These are phyloP conservation scores for Didymella pinodella DNA, from an alignment of 2,329 filamentous ascomycete species.

Conservation along the genomic window DNA sequence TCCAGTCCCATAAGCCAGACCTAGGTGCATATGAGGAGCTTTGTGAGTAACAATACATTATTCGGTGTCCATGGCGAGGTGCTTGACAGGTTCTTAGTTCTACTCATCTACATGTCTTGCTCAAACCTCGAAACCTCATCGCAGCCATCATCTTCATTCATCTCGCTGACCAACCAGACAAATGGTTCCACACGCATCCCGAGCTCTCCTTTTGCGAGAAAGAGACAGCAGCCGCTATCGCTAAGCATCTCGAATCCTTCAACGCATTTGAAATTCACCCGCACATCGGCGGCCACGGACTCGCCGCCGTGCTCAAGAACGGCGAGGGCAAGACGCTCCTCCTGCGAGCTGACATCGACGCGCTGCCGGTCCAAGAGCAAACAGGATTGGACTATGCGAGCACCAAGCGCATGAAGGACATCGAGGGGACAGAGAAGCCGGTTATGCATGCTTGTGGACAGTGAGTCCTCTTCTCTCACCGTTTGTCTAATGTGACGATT, in stretches of 20 bases:
- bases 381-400: slow-evolving; percentile 66
- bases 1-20: slow-evolving; percentile 36
- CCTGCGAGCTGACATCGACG: slow-evolving; percentile 70
- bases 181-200: slow-evolving; percentile 47
- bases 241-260: slow-evolving; percentile 37
- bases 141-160: no score
- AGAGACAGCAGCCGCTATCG: slow-evolving; percentile 44
- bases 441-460: slow-evolving; percentile 75
- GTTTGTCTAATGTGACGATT: no score
- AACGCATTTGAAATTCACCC: slow-evolving; percentile 56
- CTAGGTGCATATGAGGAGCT: slow-evolving; percentile 44
- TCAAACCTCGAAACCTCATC: no score
- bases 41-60: slow-evolving; percentile 32
- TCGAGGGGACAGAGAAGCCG: slow-evolving; percentile 59
- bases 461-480: not conserved
- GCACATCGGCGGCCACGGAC: slow-evolving; percentile 66
- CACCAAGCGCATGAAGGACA: slow-evolving; percentile 54
- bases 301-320: slow-evolving; percentile 65
- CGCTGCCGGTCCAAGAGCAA: slow-evolving; percentile 64
- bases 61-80: slow-evolving; percentile 2
- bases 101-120: no score
- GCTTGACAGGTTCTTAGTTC: not conserved
- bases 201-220: slow-evolving; percentile 50
- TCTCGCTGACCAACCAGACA: slow-evolving; percentile 30
- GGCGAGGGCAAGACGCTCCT: slow-evolving; percentile 64